phyloP scores from a whole-genome alignment of 2,329 filamentous ascomycete species.

The Amylocarpus encephaloides region DNA sequence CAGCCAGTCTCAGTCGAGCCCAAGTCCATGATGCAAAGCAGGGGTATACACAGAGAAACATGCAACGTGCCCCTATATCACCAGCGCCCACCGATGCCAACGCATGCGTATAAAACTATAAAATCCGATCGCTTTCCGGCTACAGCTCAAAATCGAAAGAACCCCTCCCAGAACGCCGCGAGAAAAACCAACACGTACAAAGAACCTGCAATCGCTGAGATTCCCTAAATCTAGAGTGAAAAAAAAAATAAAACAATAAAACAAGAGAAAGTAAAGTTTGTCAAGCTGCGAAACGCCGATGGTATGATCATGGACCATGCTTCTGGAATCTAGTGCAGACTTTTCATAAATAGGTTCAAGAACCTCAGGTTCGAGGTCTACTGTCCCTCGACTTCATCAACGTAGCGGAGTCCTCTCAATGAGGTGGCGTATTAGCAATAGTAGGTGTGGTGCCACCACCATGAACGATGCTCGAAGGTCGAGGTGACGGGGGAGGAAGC shows the following conservation, averaged over 20 bases:
- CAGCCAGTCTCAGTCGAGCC: neutral
- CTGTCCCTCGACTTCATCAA: conserved; percentile 9
- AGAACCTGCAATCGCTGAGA: neutral
- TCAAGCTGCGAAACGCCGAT: conserved; percentile 1
- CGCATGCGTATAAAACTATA: neutral
- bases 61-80: conserved; percentile 1
- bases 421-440: conserved; percentile 28
- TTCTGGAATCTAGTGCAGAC: conserved; percentile 6
- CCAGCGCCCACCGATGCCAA: conserved; percentile 4
- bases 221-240: conserved; percentile 2
- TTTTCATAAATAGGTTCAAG: neutral
- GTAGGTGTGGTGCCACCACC: conserved; percentile 31
- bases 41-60: conserved; percentile 13
- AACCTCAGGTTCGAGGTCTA: neutral
- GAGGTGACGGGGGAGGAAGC: conserved; percentile 25
- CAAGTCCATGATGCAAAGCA: conserved; percentile 12
- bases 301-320: neutral
- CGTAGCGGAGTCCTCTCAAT: conserved; percentile 15
- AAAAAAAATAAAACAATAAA: conserved; percentile 3
- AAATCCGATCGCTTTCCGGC: neutral
- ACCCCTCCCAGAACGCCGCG: neutral
- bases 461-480: conserved; percentile 24
- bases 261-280: neutral
- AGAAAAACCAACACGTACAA: neutral
- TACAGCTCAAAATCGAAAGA: neutral